Conservation (phyloP, 129 eudicot species). For the Lactuca saligna region DNA sequence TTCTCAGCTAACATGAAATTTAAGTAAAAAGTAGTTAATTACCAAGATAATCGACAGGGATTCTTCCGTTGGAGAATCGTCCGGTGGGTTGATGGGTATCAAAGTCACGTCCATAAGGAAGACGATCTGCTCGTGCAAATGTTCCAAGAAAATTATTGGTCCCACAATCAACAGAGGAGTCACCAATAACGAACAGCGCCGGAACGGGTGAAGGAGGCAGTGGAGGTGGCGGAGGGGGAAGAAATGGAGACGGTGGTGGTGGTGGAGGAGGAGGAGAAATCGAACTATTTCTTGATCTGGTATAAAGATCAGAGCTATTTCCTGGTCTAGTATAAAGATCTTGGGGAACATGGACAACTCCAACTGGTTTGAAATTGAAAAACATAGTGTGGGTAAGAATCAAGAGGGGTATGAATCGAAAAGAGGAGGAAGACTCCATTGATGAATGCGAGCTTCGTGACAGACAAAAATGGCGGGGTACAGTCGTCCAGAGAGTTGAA, state of each 20-base stretch:
- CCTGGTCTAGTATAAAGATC: constrained; percentile 34
- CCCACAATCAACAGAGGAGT: constrained; percentile 95
- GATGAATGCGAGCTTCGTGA: constrained; percentile 24
- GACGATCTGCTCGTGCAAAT: constrained; percentile 88
- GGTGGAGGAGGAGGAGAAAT: constrained; percentile 1
- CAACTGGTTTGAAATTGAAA: constrained; percentile 24
- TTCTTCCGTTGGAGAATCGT: constrained; percentile 80
- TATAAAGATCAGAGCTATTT: constrained; percentile 37
- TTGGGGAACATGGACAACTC: constrained; percentile 22
- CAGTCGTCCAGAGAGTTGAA: constrained; percentile 17
- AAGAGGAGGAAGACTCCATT: constrained; percentile 23
- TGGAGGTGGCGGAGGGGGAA: not conserved
- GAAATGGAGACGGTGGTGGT: not conserved
- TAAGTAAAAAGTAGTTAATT: not conserved
- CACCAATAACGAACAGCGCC: constrained; percentile 79
- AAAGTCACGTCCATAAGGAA: constrained; percentile 90
- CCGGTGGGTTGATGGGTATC: constrained; percentile 90
- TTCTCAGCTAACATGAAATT: constrained; percentile 1
- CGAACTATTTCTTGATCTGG: constrained; percentile 25
- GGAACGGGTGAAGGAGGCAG: constrained; percentile 42
- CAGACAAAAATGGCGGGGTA: constrained; percentile 29
- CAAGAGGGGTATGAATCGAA: constrained; percentile 18
- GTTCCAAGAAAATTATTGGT: constrained; percentile 92
- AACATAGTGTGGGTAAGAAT: constrained; percentile 15
- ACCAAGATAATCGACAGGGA: constrained; percentile 95